A percentile compares a stretch with the other conserved stretches of the same genome.
Evolutionary conservation across 352 stramenopile species (phyloP).

Genomic region (Globisporangium lucens): DNA sequence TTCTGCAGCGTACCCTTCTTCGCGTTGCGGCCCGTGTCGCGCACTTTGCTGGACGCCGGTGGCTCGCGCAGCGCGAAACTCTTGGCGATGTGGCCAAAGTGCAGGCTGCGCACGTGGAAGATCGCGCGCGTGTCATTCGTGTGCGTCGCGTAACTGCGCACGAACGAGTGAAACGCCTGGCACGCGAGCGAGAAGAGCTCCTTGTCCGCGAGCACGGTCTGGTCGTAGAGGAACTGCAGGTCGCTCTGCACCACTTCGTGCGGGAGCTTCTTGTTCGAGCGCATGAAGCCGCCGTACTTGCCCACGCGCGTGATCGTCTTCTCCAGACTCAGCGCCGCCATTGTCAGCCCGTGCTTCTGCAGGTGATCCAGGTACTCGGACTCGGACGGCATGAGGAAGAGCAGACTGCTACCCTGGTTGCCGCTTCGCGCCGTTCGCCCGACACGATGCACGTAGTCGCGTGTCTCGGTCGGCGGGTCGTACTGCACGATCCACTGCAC

Average conservation of each 20-base stretch:
- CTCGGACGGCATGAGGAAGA: constrained; percentile 98
- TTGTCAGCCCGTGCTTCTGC: constrained; percentile 69
- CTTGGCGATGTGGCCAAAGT: constrained; percentile 94
- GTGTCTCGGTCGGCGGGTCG: constrained; percentile 97
- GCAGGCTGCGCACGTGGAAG: constrained; percentile 91
- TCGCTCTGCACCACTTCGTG: constrained; percentile 81
- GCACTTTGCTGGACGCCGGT: constrained; percentile 75
- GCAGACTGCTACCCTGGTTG: constrained; percentile 94
- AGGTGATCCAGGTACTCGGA: constrained; percentile 93
- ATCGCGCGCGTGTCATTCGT: constrained; percentile 87
- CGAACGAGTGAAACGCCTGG: constrained; percentile 91
- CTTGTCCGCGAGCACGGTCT: constrained; percentile 78
- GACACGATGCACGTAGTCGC: constrained; percentile 99
- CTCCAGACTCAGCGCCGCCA: constrained; percentile 85
- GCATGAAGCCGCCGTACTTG: constrained; percentile 55
- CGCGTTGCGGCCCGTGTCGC: constrained; percentile 65
- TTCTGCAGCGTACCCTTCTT: constrained; percentile 83
- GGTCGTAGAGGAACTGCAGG: constrained; percentile 80
- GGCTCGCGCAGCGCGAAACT: constrained; percentile 89
- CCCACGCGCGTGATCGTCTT: constrained; percentile 72
- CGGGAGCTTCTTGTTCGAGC: constrained; percentile 73
- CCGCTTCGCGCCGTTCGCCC: constrained; percentile 98
- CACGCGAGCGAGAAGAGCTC: constrained; percentile 82
- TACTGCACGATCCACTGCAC: constrained; percentile 98
- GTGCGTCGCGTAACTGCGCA: constrained; percentile 92